Evolutionary conservation across 345 rosid species (phyloP), one percentile per base, ranked within the genome.

Genomic region (Heritiera fomes): DNA sequence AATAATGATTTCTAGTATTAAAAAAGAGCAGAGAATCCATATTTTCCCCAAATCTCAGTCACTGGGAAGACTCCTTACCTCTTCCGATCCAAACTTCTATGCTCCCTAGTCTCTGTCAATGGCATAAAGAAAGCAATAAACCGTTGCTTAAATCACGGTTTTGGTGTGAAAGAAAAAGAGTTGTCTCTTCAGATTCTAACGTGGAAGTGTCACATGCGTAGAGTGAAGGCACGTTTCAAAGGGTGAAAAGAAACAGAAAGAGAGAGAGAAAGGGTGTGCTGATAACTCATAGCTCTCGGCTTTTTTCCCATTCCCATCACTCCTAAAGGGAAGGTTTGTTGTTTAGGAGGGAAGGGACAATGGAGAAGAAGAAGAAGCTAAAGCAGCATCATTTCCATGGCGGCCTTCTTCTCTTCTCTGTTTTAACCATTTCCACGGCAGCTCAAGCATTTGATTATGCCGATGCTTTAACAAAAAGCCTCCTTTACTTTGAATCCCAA

Each of bases 401-500:
- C 9, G 45, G 45, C 17, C 18, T 60, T 10, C 10, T 73, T 32
- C 72, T 71, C 78, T 84, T 41, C 50, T 87, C 70, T 20, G 23
- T 77, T 18, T 69, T 75, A 46, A 15, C 76, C 81, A 59, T 77
- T 72, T 77, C 62, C 56, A 15, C 63, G 7, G 14, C 60, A 3
- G 23, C 77, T 13, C 32, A n/a, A 11, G 65, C 85, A 61, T 84
- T 85, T 69, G 92, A 92, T 79, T 95, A 95, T 67, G 83, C 84
- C 30, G 93, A 93, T 12, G 98, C 99, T 65, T 87, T 95, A 20
- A 63, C 93, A 2, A 93, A 95, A 75, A 93, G 99, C 87, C 92
- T 95, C 67, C 90, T 93, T 66, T 95, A 95, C 86, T 93, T 95
- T 75, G 99, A 95, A 82, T 82, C 99, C 53, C 99, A 95, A 50